A percentile compares a stretch with the other conserved stretches of the same genome.
Evolutionary conservation across 441 rosid genomes (phyloP).

Genomic region (Populus hybrid): DNA sequence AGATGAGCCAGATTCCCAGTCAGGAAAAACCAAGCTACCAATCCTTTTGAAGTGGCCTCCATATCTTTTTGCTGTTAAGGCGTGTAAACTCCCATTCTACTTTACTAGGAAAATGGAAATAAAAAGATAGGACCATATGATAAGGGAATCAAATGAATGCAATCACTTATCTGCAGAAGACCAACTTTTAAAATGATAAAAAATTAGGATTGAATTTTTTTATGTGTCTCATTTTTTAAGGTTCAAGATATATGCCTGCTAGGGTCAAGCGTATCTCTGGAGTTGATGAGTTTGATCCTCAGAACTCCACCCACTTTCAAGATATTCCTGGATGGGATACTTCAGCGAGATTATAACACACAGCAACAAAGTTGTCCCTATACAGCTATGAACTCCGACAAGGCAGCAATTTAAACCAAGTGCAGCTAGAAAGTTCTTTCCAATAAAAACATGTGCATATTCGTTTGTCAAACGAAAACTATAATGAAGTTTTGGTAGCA

Average conservation of each 20-base stretch:
- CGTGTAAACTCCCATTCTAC: not conserved
- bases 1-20: not conserved
- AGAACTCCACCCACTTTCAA: not conserved
- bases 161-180: not conserved
- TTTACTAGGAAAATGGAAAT: not conserved
- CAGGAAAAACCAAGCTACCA: not conserved
- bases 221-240: not conserved
- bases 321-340: not conserved
- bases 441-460: not conserved
- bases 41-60: not conserved
- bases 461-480: not conserved
- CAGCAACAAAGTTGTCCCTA: not conserved
- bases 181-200: not conserved
- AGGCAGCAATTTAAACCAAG: conserved; percentile 3
- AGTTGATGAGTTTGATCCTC: not conserved
- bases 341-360: not conserved
- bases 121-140: not conserved
- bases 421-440: conserved; percentile 3
- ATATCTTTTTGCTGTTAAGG: not conserved
- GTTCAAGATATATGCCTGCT: not conserved
- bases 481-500: not conserved
- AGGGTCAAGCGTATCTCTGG: not conserved
- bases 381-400: not conserved
- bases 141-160: not conserved
- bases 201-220: not conserved